Base-by-base conservation (phyloP, 305 asterid species). In the Fraxinus latifolia region DNA sequence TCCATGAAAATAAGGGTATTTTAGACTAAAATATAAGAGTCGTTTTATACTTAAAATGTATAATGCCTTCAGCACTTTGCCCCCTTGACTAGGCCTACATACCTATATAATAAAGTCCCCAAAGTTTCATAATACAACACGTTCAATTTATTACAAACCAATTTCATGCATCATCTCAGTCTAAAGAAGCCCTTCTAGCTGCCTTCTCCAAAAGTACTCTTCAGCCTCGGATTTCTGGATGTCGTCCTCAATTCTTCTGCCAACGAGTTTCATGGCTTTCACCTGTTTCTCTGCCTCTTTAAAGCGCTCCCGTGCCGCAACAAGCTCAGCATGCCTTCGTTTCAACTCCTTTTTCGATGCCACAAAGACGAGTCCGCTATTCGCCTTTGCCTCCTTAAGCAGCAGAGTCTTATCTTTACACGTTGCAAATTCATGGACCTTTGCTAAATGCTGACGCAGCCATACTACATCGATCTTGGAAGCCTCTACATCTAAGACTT, bases 381-480 rank as follows among this genome's bases (percentile, higher is more conserved):
- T 84, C 9, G 2, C 83, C 81, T 84, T 82, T 34, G 80, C 71
- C 58, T 82, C 81, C 23, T 17, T 82, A 1, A 85, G 89, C 76
- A 47, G 42, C 7, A 60, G 4, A 11, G 76, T 74, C 74, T 81
- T 74, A 19, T 81, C 80, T 21, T 50, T 82, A 21, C 81, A 83
- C 29, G 62, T 83, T 33, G 67, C 81, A 27, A 85, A 84, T 82
- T 79, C 83, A 44, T 78, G 82, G 27, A 85, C 55, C 37, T 84
- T 82, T 2, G 76, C 81, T 36, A 90, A 72, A 76, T 88, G 83
- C 67, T 73, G 73, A 9, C 50, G 84, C 77, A 90, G 79, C 93
- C 93, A 90, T 5, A 89, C 79, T 14, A 90, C 87, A 1, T 83
- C 72, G 53, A 88, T 83, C 71, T 81, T 82, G 60, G 87, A 83